Evolutionary conservation across 1,139 yeast genomes (phyloP).

Genomic region (Arxiozyma slooffiae): DNA sequence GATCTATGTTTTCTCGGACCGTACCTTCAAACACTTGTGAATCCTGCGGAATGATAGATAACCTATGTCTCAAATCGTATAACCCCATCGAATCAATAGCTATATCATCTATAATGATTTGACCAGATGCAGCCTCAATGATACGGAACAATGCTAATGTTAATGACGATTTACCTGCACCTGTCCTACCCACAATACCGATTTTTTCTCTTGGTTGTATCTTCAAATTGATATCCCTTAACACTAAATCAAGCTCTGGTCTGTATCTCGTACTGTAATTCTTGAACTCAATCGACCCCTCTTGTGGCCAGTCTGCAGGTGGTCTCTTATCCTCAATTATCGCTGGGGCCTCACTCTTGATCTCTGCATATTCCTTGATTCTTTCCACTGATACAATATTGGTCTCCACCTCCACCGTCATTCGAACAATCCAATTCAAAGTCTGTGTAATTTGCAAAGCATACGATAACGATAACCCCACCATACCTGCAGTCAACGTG

Average conservation of each 20-base stretch:
- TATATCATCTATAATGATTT: conserved; percentile 62
- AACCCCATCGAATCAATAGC: conserved; percentile 67
- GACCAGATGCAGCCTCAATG: conserved; percentile 70
- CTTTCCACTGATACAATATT: conserved; percentile 95
- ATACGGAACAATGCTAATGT: conserved; percentile 84
- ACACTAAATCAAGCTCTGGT: conserved; percentile 70
- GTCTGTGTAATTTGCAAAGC: conserved; percentile 89
- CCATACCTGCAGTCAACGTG: conserved; percentile 71
- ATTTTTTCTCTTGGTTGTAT: conserved; percentile 74
- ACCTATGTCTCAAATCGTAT: conserved; percentile 68
- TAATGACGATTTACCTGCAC: conserved; percentile 92
- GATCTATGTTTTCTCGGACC: conserved; percentile 80
- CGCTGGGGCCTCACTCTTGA: conserved; percentile 75
- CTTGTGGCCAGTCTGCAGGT: conserved; percentile 59
- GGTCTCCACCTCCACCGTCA: conserved; percentile 96
- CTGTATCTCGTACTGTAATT: conserved; percentile 79
- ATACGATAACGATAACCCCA: conserved; percentile 87
- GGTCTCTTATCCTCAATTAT: conserved; percentile 66
- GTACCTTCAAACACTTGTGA: conserved; percentile 94
- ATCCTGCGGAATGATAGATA: conserved; percentile 94
- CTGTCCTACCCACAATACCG: conserved; percentile 94
- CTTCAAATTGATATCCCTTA: conserved; percentile 58
- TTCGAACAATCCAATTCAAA: conserved; percentile 92
- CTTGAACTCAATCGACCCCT: conserved; percentile 62
- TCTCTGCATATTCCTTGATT: conserved; percentile 70